Evolutionary conservation across 257 asterid genomes (phyloP).

Genomic region (Nemophila menziesii): DNA sequence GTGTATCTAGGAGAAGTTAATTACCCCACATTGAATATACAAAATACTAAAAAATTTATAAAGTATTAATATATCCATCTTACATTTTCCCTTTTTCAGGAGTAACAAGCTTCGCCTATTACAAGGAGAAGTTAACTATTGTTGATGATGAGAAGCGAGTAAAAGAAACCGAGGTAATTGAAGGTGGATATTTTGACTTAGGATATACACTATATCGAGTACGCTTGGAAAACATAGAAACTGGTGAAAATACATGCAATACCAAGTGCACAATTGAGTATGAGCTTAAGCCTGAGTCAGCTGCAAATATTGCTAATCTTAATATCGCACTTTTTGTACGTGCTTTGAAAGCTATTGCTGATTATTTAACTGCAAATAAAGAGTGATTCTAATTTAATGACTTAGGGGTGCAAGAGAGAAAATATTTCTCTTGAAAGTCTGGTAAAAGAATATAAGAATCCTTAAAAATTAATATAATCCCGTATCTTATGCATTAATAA

Average conservation of each 20-base stretch:
- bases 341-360: slow-evolving; percentile 29
- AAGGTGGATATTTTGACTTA: slow-evolving; percentile 45
- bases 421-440: too few species aligned
- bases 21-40: too few species aligned
- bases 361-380: slow-evolving; percentile 15
- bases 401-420: too few species aligned
- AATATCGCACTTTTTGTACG: slow-evolving; percentile 23
- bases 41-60: too few species aligned
- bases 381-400: too few species aligned
- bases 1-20: too few species aligned
- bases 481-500: too few species aligned
- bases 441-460: too few species aligned
- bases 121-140: slow-evolving; percentile 47
- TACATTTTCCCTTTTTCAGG: too few species aligned
- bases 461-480: too few species aligned
- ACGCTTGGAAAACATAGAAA: slow-evolving; percentile 34
- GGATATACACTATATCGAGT: slow-evolving; percentile 34
- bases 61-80: too few species aligned
- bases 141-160: slow-evolving; percentile 37
- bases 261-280: slow-evolving; percentile 39
- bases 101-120: slow-evolving; percentile 14
- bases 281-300: slow-evolving; percentile 31
- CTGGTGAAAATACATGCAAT: slow-evolving; percentile 30
- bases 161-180: slow-evolving; percentile 39
- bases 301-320: slow-evolving; percentile 28